A percentile compares a stretch with the other conserved stretches of the same genome.
Evolutionary conservation across 2,329 filamentous ascomycete genomes (phyloP).

Genomic region (Nannizziopsis arthrosporioides): DNA sequence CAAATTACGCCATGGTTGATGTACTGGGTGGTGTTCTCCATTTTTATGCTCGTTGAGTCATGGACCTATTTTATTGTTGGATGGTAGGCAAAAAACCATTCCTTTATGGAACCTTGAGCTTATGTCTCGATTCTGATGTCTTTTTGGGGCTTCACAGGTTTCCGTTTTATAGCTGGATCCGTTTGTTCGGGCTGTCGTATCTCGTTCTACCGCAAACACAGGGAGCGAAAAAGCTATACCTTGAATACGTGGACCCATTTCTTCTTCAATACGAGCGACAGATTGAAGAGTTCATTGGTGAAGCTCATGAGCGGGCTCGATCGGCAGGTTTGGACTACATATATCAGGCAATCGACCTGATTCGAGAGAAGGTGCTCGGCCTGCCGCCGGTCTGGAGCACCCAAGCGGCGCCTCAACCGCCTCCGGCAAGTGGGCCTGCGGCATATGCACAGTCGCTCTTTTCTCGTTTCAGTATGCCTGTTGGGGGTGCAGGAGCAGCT

Average conservation of each 20-base stretch:
- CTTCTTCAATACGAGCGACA: conserved; percentile 72
- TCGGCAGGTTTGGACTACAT: conserved; percentile 65
- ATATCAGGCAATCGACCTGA: conserved; percentile 55
- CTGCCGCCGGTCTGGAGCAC: conserved; percentile 50
- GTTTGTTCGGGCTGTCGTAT: conserved; percentile 77
- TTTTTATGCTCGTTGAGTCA: conserved; percentile 69
- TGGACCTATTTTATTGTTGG: conserved; percentile 77
- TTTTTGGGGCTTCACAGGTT: conserved; percentile 42
- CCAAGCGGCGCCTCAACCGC: conserved; percentile 34
- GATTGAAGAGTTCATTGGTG: conserved; percentile 82
- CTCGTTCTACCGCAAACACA: conserved; percentile 97
- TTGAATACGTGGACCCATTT: conserved; percentile 75
- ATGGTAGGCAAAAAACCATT: conserved; percentile 44
- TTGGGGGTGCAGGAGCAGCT: conserved; percentile 44
- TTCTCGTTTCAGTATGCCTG: conserved; percentile 73
- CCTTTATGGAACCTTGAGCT: background rate
- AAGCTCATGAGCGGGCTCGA: conserved; percentile 65
- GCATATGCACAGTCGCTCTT: conserved; percentile 72
- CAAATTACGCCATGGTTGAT: conserved; percentile 95
- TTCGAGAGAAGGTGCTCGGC: conserved; percentile 69
- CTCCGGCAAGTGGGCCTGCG: conserved; percentile 20
- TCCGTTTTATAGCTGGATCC: conserved; percentile 87
- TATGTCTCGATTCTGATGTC: background rate
- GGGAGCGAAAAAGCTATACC: conserved; percentile 76
- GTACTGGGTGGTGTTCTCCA: conserved; percentile 93